Evolutionary conservation across 2,329 filamentous ascomycete genomes (phyloP), one percentile per base, ranked within the genome.

Genomic region (Massarina eburnea): DNA sequence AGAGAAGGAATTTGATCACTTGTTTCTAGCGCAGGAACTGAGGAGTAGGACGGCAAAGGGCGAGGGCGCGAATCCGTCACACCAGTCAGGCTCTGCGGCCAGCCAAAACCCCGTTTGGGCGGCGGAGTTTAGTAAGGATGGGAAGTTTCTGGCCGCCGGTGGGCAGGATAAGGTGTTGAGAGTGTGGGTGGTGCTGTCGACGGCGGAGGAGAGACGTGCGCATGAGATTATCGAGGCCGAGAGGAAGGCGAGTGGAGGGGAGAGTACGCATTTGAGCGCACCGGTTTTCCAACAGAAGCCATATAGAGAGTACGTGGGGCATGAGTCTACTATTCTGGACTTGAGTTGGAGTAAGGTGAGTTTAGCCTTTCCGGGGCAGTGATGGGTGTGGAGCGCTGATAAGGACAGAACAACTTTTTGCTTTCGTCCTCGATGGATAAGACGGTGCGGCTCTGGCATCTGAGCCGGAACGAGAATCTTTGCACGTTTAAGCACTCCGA

Each of bases 401-500:
- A 34, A 26, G 0, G 4, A 8, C 34, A 81, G 78, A 99, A 99
- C 71, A 96, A 95, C 68, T 99, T 99, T 58, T 72, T 99, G 21
- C 77, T 99, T 14, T 96, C 92, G 3, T 95, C 91, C 0, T 96
- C 91, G 0, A 96, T 97, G 91, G 94, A 99, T 68, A 96, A 96
- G 75, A 96, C 91, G 0, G 94, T 99, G 10, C 82, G 90, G 12
- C 71, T 99, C 38, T 99, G 94, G 92, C 94, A 99, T 70, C 79
- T 94, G 51, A 92, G 83, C 64, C 80, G 92, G 41, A 71, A 80
- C 3, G 91, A 97, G 62, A 96, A 91, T 61, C 77, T 99, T 1
- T 96, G 91, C 70, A 91, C 88, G 2, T 99, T 97, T 73, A 89
- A 91, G 60, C 94, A 97, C 70, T 89, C 85, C 59, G 94, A 99